Base-by-base conservation (phyloP, 768 basidiomycete species). In the Tulasnella sp. region DNA sequence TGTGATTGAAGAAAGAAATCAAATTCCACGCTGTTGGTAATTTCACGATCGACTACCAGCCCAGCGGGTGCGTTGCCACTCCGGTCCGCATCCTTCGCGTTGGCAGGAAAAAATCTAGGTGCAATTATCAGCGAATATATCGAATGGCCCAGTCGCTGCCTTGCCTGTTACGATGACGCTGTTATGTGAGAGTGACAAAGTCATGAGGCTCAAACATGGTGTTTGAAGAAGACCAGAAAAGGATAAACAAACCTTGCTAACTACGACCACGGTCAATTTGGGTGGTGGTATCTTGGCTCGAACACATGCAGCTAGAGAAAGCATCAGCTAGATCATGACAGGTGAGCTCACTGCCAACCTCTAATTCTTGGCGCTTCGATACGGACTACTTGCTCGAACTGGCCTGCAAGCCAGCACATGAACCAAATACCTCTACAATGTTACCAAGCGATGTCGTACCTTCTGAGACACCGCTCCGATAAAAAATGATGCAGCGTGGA, bases 1-100 rank as follows among this genome's bases (percentile, higher is more conserved):
- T 91, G 88, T 55, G 83, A 84, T 65, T 83, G 83, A 3, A 91
- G 74, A 64, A 86, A 89, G 69, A 81, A 91, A 63, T 91, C 88
- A 41, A 83, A 83, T 55, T 87, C 85, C 0, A 78, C 77, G 21
- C 47, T 45, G 30, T 24, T 23, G 11, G 47, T 41, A 23, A 59
- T 51, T 4, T 34, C 58, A 11, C 29, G 26, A 27, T 59, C 58
- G 21, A 59, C n/a, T 7, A 59, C 58, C 21, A 51, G 32, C 9
- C 58, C 58, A 15, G 58, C 58, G 19, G 58, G 58, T 4, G 29
- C 47, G n/a, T 59, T 59, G 10, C 58, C 58, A 13, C 30, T 50
- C 29, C 34, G 10, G 29, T 51, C 47, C 9, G 48, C 45, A 7
- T 50, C 9, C 5, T 47, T 24, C 9, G 2, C 7, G 21, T 52